Evolutionary conservation across 164 flowering plant genomes (phyloP).

Genomic region (Aristolochia fimbriata): DNA sequence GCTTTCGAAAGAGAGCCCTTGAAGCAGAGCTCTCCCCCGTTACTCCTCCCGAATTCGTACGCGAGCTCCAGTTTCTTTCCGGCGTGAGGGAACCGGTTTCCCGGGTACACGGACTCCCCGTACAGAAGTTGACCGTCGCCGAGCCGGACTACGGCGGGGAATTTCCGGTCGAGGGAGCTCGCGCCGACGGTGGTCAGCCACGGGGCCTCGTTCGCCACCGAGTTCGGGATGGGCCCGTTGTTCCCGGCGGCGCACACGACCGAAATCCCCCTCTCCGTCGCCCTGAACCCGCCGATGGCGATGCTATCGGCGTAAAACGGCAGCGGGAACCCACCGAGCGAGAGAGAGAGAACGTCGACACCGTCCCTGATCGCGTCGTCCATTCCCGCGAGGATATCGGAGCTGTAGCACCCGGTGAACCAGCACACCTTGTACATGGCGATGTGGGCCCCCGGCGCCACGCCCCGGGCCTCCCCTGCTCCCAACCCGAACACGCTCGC

Average conservation of each 20-base stretch:
- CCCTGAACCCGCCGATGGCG: slow-evolving; percentile 83
- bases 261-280: slow-evolving; percentile 68
- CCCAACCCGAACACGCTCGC: slow-evolving; percentile 75
- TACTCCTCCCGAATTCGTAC: slow-evolving; percentile 35
- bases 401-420: slow-evolving; percentile 84
- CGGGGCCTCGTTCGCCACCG: slow-evolving; percentile 91
- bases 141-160: slow-evolving; percentile 61
- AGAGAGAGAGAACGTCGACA: slow-evolving; percentile 80
- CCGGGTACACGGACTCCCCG: slow-evolving; percentile 86
- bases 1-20: slow-evolving; percentile 58
- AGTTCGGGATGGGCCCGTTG: slow-evolving; percentile 63
- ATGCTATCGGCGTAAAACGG: slow-evolving; percentile 79
- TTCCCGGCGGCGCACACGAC: slow-evolving; percentile 90
- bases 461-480: slow-evolving; percentile 71
- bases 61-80: slow-evolving; percentile 51
- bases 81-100: slow-evolving; percentile 18
- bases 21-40: slow-evolving; percentile 57
- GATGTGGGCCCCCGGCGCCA: slow-evolving; percentile 85
- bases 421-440: slow-evolving; percentile 95
- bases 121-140: slow-evolving; percentile 51
- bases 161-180: slow-evolving; percentile 79
- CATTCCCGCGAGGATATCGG: slow-evolving; percentile 88
- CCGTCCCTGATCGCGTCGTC: slow-evolving; percentile 83
- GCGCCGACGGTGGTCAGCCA: slow-evolving; percentile 94
- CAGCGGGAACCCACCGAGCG: slow-evolving; percentile 76